Evolutionary conservation across 305 asterid genomes (phyloP).

Genomic region (Striga hermonthica): DNA sequence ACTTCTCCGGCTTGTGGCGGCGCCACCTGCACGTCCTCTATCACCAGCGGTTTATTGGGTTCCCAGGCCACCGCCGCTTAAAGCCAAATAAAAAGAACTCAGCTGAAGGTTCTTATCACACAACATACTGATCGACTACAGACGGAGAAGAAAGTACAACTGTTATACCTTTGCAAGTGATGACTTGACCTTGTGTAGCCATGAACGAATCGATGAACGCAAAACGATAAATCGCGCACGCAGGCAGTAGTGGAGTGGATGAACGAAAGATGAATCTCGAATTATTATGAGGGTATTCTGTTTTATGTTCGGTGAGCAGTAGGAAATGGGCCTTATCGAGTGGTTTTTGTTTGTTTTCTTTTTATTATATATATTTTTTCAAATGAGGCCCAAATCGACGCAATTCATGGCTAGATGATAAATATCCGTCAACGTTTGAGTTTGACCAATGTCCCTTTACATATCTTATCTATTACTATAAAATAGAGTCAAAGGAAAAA

Average conservation of each 20-base stretch:
- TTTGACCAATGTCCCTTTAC: too few relatives aligned
- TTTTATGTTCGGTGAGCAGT: background rate
- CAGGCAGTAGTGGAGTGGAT: background rate
- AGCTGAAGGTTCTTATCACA: constrained; percentile 11
- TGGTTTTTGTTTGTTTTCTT: background rate
- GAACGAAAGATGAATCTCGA: background rate
- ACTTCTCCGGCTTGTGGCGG: constrained; percentile 99
- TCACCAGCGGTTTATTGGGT: constrained; percentile 92
- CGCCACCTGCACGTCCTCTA: constrained; percentile 96
- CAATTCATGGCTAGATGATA: too few relatives aligned
- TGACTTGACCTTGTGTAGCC: constrained; percentile 96
- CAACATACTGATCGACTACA: background rate
- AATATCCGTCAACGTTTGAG: too few relatives aligned
- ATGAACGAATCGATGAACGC: constrained; percentile 32
- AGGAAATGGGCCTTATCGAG: background rate
- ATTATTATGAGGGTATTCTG: too few relatives aligned
- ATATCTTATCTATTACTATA: too few relatives aligned
- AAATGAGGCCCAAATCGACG: too few relatives aligned
- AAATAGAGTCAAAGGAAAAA: too few relatives aligned
- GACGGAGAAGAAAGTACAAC: background rate
- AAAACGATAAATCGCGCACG: constrained; percentile 2
- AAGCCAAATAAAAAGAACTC: background rate
- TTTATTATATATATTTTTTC: too few relatives aligned
- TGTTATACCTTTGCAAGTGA: constrained; percentile 88
- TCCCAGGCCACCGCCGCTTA: constrained; percentile 99